Conservation (phyloP, 2,329 filamentous ascomycete genomes). For the Cercospora zeina region DNA sequence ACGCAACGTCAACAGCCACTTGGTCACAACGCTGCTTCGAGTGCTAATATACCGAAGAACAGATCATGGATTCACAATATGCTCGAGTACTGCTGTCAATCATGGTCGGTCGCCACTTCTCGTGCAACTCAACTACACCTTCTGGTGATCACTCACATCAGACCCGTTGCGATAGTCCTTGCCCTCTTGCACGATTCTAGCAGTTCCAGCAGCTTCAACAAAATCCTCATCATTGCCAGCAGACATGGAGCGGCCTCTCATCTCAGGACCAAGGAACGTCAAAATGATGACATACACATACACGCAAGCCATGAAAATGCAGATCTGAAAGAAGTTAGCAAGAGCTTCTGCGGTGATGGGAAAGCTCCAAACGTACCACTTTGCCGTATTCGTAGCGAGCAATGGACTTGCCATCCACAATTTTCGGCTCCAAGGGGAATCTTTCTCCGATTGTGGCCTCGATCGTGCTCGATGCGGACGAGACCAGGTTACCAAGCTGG, state of each 20-base stretch:
- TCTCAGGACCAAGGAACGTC: conserved; percentile 62
- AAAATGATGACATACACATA: conserved; percentile 64
- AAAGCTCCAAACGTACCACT: conserved; percentile 66
- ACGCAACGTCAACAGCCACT: background rate
- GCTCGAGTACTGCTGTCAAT: background rate
- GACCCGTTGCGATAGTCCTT: conserved; percentile 13
- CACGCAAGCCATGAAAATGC: conserved; percentile 77
- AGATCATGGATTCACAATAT: background rate
- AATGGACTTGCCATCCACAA: conserved; percentile 47
- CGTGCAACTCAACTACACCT: conserved; percentile 12
- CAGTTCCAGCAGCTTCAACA: conserved; percentile 34
- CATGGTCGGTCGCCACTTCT: background rate
- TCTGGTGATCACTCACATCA: conserved; percentile 17
- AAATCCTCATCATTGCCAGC: conserved; percentile 38
- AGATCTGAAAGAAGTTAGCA: conserved; percentile 25
- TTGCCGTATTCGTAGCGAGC: conserved; percentile 47
- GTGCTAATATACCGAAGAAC: background rate
- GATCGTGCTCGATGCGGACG: conserved; percentile 48
- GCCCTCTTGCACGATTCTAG: conserved; percentile 18
- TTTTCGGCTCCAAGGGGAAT: conserved; percentile 42
- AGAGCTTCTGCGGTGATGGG: background rate
- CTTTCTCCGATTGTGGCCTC: conserved; percentile 46
- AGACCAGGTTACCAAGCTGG: conserved; percentile 73
- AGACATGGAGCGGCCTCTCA: conserved; percentile 43
- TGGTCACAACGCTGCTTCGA: background rate